Evolutionary conservation across 495 filamentous ascomycete genomes (phyloP).

Genomic region (Talaromyces proteolyticus): DNA sequence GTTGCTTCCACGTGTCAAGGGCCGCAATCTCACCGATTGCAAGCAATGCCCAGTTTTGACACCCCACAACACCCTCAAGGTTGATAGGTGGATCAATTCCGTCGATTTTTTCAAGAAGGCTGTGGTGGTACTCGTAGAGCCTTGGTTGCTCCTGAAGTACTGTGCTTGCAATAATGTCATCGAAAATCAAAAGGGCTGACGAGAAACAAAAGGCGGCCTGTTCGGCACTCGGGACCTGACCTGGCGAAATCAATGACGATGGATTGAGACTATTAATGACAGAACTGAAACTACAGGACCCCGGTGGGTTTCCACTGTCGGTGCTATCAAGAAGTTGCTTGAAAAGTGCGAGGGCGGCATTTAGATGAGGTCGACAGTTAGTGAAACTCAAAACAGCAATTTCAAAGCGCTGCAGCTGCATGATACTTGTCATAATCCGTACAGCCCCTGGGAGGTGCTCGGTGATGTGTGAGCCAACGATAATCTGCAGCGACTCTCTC

Average conservation of each 20-base stretch:
- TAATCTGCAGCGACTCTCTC: conserved; percentile 32
- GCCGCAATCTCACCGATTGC: conserved; percentile 24
- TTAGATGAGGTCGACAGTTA: conserved; percentile 45
- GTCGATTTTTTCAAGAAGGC: conserved; percentile 9
- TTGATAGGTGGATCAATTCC: conserved; percentile 13
- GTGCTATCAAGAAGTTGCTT: conserved; percentile 31
- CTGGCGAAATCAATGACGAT: conserved; percentile 10
- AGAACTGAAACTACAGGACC: conserved; percentile 15
- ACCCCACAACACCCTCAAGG: conserved; percentile 23
- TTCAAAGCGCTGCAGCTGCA: conserved; percentile 49
- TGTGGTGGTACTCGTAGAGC: conserved; percentile 31
- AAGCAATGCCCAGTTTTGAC: conserved; percentile 26
- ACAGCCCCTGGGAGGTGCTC: conserved; percentile 16
- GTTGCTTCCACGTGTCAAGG: conserved; percentile 31
- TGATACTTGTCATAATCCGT: conserved; percentile 45
- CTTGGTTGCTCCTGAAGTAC: conserved; percentile 31
- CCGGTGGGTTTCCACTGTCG: not conserved
- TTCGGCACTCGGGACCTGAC: conserved; percentile 35
- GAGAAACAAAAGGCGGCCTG: conserved; percentile 49
- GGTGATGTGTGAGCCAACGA: conserved; percentile 23
- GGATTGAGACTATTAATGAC: conserved; percentile 24
- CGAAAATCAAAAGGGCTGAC: conserved; percentile 38
- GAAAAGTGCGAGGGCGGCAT: conserved; percentile 42
- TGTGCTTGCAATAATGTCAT: conserved; percentile 47
- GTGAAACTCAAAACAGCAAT: conserved; percentile 33